Evolutionary conservation across 108 stramenopile species (phyloP).

Genomic region (Nitzschia putrida): DNA sequence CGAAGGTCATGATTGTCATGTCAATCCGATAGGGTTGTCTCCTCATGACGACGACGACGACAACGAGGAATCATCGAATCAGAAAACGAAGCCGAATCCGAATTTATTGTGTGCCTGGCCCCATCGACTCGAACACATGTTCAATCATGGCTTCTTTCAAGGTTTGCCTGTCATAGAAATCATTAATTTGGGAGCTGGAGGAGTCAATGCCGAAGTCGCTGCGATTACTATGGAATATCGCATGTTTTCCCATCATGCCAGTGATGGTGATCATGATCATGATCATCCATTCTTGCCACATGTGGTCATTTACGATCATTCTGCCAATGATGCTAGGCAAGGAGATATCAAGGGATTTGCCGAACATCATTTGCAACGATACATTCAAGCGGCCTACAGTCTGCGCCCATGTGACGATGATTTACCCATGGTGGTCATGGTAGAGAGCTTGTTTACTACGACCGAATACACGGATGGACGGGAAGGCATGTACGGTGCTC

Average conservation of each 20-base stretch:
- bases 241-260: neutral
- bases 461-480: no score
- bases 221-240: neutral
- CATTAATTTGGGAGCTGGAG: constrained; percentile 17
- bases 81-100: no score
- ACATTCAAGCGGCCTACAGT: constrained; percentile 15
- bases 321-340: constrained; percentile 16
- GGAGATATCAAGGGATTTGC: neutral
- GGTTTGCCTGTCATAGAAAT: neutral
- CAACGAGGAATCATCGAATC: no score
- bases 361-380: constrained; percentile 1
- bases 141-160: constrained; percentile 3
- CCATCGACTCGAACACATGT: neutral
- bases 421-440: constrained; percentile 21
- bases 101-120: constrained; percentile 27
- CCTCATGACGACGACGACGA: no score
- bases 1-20: no score
- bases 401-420: constrained; percentile 16
- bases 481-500: no score
- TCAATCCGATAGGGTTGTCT: no score
- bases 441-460: no score
- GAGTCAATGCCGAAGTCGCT: neutral
- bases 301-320: constrained; percentile 14
- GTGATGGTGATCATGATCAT: constrained; percentile 3
- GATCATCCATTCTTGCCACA: no score